Evolutionary conservation across 2,329 filamentous ascomycete genomes (phyloP).

Genomic region (Ophiostoma sp.): DNA sequence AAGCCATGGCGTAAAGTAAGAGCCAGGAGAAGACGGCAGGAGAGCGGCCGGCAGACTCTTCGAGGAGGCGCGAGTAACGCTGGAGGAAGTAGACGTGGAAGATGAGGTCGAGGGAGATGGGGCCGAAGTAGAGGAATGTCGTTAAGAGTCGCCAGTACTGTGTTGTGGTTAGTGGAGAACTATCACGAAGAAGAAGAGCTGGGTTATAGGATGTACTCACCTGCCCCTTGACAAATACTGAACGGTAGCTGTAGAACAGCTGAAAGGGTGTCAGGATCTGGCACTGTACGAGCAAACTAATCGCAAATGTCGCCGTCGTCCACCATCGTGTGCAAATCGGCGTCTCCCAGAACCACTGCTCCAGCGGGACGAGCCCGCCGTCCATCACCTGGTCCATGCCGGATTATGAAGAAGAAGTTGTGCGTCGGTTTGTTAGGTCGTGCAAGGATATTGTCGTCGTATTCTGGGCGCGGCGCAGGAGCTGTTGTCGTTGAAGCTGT

Average conservation of each 20-base stretch:
- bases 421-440: not conserved
- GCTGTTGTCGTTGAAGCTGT: not conserved
- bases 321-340: conserved; percentile 94
- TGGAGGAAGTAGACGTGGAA: conserved; percentile 99
- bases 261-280: conserved; percentile 90
- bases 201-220: conserved; percentile 49
- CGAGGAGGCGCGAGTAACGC: conserved; percentile 89
- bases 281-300: conserved; percentile 88
- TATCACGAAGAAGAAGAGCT: not conserved
- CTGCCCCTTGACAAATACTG: conserved; percentile 90
- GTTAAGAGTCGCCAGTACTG: conserved; percentile 97
- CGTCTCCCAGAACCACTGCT: conserved; percentile 98
- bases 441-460: not conserved
- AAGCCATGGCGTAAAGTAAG: conserved; percentile 77
- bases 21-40: conserved; percentile 96
- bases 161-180: not conserved
- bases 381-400: conserved; percentile 57
- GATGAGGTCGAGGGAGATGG: conserved; percentile 86
- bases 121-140: conserved; percentile 96
- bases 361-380: conserved; percentile 71
- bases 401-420: not conserved
- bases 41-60: conserved; percentile 89
- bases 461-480: not conserved
- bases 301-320: conserved; percentile 89
- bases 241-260: conserved; percentile 92